phyloP scores from a whole-genome alignment of 2,329 filamentous ascomycete genomes.

The Nemania bipapillata region DNA sequence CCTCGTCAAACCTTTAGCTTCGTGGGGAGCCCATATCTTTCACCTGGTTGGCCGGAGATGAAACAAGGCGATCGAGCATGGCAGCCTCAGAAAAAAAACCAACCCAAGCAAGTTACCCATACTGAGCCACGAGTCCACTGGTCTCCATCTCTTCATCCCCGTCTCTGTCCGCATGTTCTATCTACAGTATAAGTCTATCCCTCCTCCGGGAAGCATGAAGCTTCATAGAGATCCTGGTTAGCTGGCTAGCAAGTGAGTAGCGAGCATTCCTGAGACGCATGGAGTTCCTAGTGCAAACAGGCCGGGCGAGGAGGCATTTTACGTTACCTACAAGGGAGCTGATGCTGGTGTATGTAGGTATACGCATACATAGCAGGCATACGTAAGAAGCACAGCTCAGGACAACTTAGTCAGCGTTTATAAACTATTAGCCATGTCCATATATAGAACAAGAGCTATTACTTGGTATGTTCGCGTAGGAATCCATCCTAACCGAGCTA shows the following conservation, averaged over 20 bases:
- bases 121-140: neutral
- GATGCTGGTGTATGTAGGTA: neutral
- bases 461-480: neutral
- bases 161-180: neutral
- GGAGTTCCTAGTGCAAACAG: neutral
- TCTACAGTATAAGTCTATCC: neutral
- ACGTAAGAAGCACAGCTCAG: neutral
- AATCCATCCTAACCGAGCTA: neutral
- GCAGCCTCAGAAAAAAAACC: slow-evolving; percentile 16
- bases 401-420: neutral
- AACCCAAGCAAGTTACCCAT: slow-evolving; percentile 11
- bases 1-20: slow-evolving; percentile 2
- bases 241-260: neutral
- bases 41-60: slow-evolving; percentile 21
- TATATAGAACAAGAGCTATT: neutral
- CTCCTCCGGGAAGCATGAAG: neutral
- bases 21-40: slow-evolving; percentile 16
- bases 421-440: neutral
- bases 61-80: slow-evolving; percentile 22
- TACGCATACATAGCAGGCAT: neutral
- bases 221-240: neutral
- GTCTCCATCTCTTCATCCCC: neutral
- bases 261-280: neutral
- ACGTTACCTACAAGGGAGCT: neutral
- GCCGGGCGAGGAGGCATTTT: neutral